Evolutionary conservation across 768 basidiomycete species (phyloP), one percentile per base, ranked within the genome.

Genomic region (Russula ochroleuca): DNA sequence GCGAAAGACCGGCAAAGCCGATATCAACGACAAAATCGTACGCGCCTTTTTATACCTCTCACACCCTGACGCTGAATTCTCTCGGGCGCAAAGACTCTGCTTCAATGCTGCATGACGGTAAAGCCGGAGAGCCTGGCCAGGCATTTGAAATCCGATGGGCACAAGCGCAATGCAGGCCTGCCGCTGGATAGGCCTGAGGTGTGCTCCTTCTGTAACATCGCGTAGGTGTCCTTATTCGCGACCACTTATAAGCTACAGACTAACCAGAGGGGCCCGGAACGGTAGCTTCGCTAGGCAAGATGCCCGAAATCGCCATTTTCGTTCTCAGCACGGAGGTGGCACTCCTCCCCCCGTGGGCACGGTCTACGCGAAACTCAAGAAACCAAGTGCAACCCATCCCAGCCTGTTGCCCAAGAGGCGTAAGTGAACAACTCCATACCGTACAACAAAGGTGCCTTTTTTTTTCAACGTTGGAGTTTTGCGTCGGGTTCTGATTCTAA

Each of bases 281-380:
- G 52, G 38, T 40, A 64, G 63, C 6, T 64, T 64, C 23, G 63
- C 63, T 15, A 64, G 63, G 63, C 63, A 64, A 55, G 63, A 64
- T 8, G 63, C 63, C 17, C 63, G 63, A 59, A 64, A 64, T 45
- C 57, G 63, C 33, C 63, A 64, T 35, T 64, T 64, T 41, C 57
- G 63, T 40, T 64, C 63, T 53, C 63, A 64, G 3, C 63, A 64
- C 31, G 31, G 31, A 8, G 43, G 38, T 15, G 49, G 54, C 33
- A 19, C 14, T 7, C 45, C 57, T 23, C 58, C 28, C 52, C 52
- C 35, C 50, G 5, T 35, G 28, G n/a, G 31, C 28, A n/a, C n/a
- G 37, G 37, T 54, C 28, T 25, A 48, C 63, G 10, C 31, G 51
- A 64, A 23, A 14, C 13, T 35, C 8, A 41, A 40, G 40, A 54